phyloP scores from a whole-genome alignment of 257 asterid species.

The Solanum virginianum region DNA sequence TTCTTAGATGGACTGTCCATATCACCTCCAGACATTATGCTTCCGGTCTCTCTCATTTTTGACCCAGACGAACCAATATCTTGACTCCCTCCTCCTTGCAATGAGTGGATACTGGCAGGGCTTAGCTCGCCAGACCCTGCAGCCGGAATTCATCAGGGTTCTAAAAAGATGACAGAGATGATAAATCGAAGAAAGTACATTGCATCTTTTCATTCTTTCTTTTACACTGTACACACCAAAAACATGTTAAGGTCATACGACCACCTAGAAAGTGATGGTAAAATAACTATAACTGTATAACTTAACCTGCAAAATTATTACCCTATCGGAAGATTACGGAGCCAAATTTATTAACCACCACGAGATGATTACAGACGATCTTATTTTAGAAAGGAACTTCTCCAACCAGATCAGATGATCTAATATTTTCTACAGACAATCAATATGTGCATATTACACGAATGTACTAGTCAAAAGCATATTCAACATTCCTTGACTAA shows the following conservation, averaged over 20 bases:
- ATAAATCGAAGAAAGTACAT: background rate
- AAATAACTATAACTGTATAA: background rate
- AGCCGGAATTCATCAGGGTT: background rate
- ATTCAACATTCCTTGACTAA: background rate
- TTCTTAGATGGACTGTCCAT: constrained; percentile 25
- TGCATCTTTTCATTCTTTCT: background rate
- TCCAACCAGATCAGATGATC: background rate
- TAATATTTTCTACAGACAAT: background rate
- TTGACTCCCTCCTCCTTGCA: constrained; percentile 27
- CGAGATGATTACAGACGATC: background rate
- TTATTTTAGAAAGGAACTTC: background rate
- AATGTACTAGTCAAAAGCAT: background rate
- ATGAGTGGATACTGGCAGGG: constrained; percentile 51
- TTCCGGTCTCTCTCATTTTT: constrained; percentile 16
- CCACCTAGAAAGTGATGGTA: background rate
- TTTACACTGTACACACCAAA: background rate
- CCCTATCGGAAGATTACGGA: background rate
- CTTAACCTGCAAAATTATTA: background rate
- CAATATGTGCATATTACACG: background rate
- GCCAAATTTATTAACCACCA: background rate
- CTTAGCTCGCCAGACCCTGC: constrained; percentile 65
- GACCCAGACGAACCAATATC: constrained; percentile 28
- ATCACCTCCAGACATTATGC: constrained; percentile 18
- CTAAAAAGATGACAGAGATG: background rate
- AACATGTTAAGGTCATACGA: background rate